A percentile compares a stretch with the other conserved stretches of the same genome.
phyloP scores from a whole-genome alignment of 257 asterid genomes.

The Penstemon davidsonii region DNA sequence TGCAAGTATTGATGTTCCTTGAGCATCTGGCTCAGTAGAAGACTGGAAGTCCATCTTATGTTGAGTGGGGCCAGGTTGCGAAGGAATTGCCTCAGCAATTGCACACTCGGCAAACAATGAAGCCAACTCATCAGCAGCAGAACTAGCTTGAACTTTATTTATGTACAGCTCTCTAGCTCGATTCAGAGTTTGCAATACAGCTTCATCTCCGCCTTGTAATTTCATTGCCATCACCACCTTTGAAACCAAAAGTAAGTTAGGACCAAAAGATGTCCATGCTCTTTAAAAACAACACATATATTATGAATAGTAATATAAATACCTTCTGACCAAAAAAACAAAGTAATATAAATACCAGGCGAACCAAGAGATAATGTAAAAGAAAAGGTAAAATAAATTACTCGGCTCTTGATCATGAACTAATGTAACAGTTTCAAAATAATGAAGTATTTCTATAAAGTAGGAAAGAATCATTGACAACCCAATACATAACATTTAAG shows the following conservation, averaged over 20 bases:
- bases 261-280: not conserved
- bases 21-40: slow-evolving; percentile 41
- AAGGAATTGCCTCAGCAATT: slow-evolving; percentile 80
- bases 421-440: too few species aligned
- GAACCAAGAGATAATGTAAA: not conserved
- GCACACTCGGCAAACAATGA: slow-evolving; percentile 91
- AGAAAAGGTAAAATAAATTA: too few species aligned
- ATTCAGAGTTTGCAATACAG: slow-evolving; percentile 54
- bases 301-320: not conserved
- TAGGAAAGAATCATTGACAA: too few species aligned
- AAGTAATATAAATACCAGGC: not conserved
- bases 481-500: too few species aligned
- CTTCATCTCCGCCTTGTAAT: slow-evolving; percentile 77
- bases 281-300: slow-evolving; percentile 7
- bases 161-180: slow-evolving; percentile 78
- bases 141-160: slow-evolving; percentile 59
- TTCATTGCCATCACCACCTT: slow-evolving; percentile 89
- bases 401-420: too few species aligned
- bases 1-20: slow-evolving; percentile 73
- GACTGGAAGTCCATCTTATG: slow-evolving; percentile 30
- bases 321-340: not conserved
- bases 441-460: too few species aligned
- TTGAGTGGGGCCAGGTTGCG: slow-evolving; percentile 35
- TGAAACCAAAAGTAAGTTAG: slow-evolving; percentile 1
- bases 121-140: slow-evolving; percentile 87